Conservation (phyloP, 2,329 filamentous ascomycete genomes). For the Ceratocystis ficicola region DNA sequence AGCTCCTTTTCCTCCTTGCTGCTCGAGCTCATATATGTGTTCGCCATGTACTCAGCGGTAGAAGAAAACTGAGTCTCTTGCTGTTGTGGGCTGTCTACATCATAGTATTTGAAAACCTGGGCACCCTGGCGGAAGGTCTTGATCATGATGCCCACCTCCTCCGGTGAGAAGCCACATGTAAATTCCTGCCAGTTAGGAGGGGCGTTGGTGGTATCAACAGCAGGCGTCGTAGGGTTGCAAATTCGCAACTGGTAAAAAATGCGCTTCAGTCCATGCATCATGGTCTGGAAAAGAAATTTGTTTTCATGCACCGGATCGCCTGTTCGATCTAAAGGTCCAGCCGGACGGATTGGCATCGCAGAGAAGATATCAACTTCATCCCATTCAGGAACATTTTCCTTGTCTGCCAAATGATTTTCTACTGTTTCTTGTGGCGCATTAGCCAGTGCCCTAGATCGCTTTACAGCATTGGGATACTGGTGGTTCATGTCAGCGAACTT, state of each 20-base stretch:
- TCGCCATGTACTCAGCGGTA: slow-evolving; percentile 83
- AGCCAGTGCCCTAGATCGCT: slow-evolving; percentile 53
- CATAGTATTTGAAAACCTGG: slow-evolving; percentile 93
- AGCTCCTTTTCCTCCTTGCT: slow-evolving; percentile 95
- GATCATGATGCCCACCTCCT: slow-evolving; percentile 91
- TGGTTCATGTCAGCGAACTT: slow-evolving; percentile 98
- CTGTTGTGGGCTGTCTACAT: slow-evolving; percentile 58
- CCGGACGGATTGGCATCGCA: slow-evolving; percentile 70
- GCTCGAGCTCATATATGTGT: slow-evolving; percentile 87
- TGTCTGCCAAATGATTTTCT: slow-evolving; percentile 77
- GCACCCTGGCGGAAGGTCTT: slow-evolving; percentile 96
- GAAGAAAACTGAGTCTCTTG: slow-evolving; percentile 33
- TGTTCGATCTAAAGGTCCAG: slow-evolving; percentile 77
- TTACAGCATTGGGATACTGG: slow-evolving; percentile 88
- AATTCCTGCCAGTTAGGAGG: slow-evolving; percentile 91
- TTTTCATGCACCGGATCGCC: slow-evolving; percentile 90
- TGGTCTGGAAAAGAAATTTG: slow-evolving; percentile 93
- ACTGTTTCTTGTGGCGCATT: slow-evolving; percentile 50
- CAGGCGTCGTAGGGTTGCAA: slow-evolving; percentile 53
- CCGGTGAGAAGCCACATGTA: slow-evolving; percentile 89
- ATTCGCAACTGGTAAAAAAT: slow-evolving; percentile 79
- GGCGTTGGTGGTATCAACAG: slow-evolving; percentile 64
- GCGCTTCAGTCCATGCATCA: slow-evolving; percentile 90
- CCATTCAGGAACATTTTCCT: slow-evolving; percentile 75
- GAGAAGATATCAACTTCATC: slow-evolving; percentile 97